Conservation (phyloP, 2,329 filamentous ascomycete genomes). For the Colletotrichum incanum region DNA sequence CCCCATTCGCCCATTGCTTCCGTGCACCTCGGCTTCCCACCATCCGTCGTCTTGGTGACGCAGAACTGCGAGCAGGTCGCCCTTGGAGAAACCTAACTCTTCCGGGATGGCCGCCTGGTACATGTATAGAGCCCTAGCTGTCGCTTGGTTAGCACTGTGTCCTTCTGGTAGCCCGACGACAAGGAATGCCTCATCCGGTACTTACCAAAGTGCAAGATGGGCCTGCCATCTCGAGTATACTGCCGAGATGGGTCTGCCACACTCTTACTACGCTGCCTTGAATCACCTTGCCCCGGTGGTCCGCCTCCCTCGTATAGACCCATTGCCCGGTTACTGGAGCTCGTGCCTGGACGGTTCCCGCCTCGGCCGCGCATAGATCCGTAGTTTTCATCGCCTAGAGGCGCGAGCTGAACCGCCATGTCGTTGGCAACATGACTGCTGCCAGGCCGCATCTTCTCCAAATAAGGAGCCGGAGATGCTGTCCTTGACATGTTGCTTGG, state of each 20-base stretch:
- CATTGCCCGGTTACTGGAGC: conserved; percentile 64
- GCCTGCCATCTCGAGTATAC: conserved; percentile 87
- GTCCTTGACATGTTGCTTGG: conserved; percentile 63
- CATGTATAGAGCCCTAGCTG: conserved; percentile 93
- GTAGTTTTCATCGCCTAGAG: conserved; percentile 70
- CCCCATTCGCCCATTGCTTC: conserved; percentile 71
- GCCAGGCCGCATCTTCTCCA: conserved; percentile 64
- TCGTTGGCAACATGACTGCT: conserved; percentile 67
- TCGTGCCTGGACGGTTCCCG: conserved; percentile 66
- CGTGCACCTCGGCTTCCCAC: conserved; percentile 98
- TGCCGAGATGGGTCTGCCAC: conserved; percentile 86
- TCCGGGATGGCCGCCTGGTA: conserved; percentile 96
- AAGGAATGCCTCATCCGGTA: conserved; percentile 46
- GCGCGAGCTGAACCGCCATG: conserved; percentile 80
- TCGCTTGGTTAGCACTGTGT: conserved; percentile 45
- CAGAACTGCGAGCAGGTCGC: conserved; percentile 90
- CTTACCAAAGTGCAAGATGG: conserved; percentile 96
- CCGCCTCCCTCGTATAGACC: conserved; percentile 70
- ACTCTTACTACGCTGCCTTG: conserved; percentile 82
- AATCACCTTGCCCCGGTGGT: conserved; percentile 55
- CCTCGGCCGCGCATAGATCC: conserved; percentile 69
- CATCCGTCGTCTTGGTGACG: conserved; percentile 97
- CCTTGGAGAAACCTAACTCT: conserved; percentile 92
- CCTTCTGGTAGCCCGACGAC: not conserved
- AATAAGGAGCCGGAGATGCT: conserved; percentile 65